phyloP scores from a whole-genome alignment of 1,284 basidiomycete species.

The Hypsizygus ulmarius region DNA sequence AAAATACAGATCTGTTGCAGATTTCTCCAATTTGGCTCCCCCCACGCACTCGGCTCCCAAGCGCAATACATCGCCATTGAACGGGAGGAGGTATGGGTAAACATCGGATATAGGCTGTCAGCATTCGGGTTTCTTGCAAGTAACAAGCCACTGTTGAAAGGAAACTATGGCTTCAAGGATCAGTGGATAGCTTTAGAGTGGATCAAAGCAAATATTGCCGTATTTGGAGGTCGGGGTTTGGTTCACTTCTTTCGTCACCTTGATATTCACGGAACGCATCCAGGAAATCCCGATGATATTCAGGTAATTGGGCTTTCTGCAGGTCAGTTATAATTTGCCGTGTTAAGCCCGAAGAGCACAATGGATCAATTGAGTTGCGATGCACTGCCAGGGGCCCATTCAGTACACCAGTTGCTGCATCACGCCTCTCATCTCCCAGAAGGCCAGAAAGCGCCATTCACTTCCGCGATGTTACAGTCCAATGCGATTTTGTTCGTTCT shows the following conservation, averaged over 20 bases:
- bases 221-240: conserved; percentile 52
- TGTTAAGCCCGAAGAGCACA: too few species aligned
- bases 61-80: conserved; percentile 66
- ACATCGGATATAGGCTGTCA: conserved; percentile 69
- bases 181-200: conserved; percentile 65
- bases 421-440: conserved; percentile 63
- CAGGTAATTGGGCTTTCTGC: conserved; percentile 69
- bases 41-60: conserved; percentile 54
- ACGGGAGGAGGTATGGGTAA: conserved; percentile 67
- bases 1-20: conserved; percentile 31
- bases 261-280: background rate
- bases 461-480: conserved; percentile 64
- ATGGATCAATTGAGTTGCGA: background rate
- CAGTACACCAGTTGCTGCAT: conserved; percentile 73
- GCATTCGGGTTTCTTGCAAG: conserved; percentile 73
- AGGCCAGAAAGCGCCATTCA: conserved; percentile 58
- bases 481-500: conserved; percentile 64
- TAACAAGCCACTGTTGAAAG: conserved; percentile 54
- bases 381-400: conserved; percentile 56
- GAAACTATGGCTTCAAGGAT: conserved; percentile 81
- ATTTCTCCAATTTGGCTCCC: conserved; percentile 79
- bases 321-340: conserved; percentile 36
- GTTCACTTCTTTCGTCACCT: background rate
- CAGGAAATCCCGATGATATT: conserved; percentile 57
- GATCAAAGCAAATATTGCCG: conserved; percentile 56